A percentile compares a stretch with the other conserved stretches of the same genome.
phyloP scores from a whole-genome alignment of 106 monocot genomes.

The Narthecium ossifragum region DNA sequence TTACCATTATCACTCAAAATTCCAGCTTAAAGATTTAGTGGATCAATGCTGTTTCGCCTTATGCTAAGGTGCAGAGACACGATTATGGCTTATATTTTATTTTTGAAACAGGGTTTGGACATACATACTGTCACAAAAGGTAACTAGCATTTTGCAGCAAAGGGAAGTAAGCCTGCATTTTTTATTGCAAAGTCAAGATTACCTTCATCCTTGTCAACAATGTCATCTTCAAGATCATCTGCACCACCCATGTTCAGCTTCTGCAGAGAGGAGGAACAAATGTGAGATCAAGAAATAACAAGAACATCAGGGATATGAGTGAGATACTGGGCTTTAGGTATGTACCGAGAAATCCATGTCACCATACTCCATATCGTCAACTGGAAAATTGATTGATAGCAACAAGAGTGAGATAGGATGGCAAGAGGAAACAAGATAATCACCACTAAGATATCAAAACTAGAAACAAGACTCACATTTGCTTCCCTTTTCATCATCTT shows the following conservation, averaged over 20 bases:
- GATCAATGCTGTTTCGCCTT: no score
- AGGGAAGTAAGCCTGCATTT: no score
- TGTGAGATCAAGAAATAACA: not conserved
- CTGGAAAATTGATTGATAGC: constrained; percentile 1
- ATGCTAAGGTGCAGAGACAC: no score
- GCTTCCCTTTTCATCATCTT: constrained; percentile 55
- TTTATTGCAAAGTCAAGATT: not conserved
- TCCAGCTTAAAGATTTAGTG: no score
- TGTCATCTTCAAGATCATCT: constrained; percentile 27
- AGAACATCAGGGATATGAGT: not conserved
- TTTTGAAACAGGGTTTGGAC: no score
- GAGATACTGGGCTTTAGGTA: not conserved
- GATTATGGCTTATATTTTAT: no score
- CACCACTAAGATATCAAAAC: not conserved
- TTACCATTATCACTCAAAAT: no score
- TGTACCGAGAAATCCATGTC: constrained; percentile 82
- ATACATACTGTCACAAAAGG: no score
- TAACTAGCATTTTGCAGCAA: no score
- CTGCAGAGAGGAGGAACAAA: constrained; percentile 18
- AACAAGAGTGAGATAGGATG: not conserved
- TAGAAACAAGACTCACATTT: constrained; percentile 15
- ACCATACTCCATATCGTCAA: constrained; percentile 43
- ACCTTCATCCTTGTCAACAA: constrained; percentile 20
- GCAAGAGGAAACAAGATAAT: not conserved
- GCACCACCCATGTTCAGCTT: constrained; percentile 45